Evolutionary conservation across 2,329 filamentous ascomycete species (phyloP), one percentile per base, ranked within the genome.

Genomic region (Fusarium longipes): DNA sequence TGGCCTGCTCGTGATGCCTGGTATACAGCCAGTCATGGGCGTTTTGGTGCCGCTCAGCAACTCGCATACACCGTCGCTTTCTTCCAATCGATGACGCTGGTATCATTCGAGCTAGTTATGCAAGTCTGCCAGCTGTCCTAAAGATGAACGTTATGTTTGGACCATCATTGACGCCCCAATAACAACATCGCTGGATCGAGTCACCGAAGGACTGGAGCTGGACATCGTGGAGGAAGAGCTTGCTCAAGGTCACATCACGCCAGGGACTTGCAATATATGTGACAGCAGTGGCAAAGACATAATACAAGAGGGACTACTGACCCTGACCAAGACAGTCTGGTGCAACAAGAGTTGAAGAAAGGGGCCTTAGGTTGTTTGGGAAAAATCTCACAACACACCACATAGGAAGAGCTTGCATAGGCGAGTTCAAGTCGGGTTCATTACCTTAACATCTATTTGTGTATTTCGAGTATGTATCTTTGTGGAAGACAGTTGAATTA

Each of bases 401-500:
- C 40, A 44, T 0, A 20, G 27, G 2, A 48, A 57, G 2, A 57
- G 63, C 30, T 57, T 57, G 4, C 14, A 47, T 8, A n/a, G 62
- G 42, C 29, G 35, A 0, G 57, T 62, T 5, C 51, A 40, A 15
- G 25, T 64, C 5, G 40, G 51, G 2, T 64, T 63, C 7, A 3
- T 64, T 11, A 17, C 32, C 0, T n/a, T 64, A 1, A 64, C 61
- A 0, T 64, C 57, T 12, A 6, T 52, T 10, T 48, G 44, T 12
- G 27, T 53, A 0, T 57, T 64, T 27, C 51, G 61, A 12, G 3
- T 47, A 0, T 53, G 22, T 3, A 57, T 64, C 29, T 38, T 64
- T 17, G 51, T 63, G 12, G 61, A 57, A 3, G 61, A 62, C 3
- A n/a, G n/a, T 48, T 64, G 1, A 43, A 57, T 27, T 51, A 57